phyloP scores from a whole-genome alignment of 495 filamentous ascomycete species.

The Amphirosellinia nigrospora region DNA sequence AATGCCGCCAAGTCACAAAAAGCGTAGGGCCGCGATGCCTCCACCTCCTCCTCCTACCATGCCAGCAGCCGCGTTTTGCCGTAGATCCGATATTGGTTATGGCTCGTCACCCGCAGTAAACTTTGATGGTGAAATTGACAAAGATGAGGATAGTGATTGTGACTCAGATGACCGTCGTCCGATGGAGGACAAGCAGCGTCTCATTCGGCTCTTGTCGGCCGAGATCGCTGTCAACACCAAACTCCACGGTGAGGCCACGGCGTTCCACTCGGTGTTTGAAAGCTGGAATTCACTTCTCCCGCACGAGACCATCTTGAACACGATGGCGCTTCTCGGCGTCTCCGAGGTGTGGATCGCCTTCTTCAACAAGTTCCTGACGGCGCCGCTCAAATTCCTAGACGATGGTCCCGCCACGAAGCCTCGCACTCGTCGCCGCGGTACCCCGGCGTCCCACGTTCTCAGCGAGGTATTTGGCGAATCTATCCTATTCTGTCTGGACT shows the following conservation, averaged over 20 bases:
- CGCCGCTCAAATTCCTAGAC: slow-evolving; percentile 63
- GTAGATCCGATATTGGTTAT: too few relatives aligned
- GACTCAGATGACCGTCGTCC: slow-evolving; percentile 44
- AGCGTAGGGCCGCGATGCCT: too few relatives aligned
- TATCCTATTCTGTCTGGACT: slow-evolving; percentile 70
- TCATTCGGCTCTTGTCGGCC: slow-evolving; percentile 66
- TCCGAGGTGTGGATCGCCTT: slow-evolving; percentile 65
- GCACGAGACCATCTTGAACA: slow-evolving; percentile 62
- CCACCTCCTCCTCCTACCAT: too few relatives aligned
- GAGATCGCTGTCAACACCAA: slow-evolving; percentile 66
- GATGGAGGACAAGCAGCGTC: slow-evolving; percentile 63
- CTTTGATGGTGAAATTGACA: too few relatives aligned
- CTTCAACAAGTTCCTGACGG: slow-evolving; percentile 64
- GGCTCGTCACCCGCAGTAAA: too few relatives aligned
- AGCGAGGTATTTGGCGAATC: slow-evolving; percentile 66
- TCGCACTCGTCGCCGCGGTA: slow-evolving; percentile 57
- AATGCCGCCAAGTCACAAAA: not conserved
- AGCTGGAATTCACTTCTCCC: slow-evolving; percentile 67
- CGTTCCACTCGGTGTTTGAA: slow-evolving; percentile 66
- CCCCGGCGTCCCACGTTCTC: slow-evolving; percentile 65
- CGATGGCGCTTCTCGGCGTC: slow-evolving; percentile 66
- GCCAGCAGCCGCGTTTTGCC: too few relatives aligned
- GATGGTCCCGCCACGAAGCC: slow-evolving; percentile 52
- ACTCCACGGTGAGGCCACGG: slow-evolving; percentile 64
- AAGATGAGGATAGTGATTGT: slow-evolving; percentile 28